These are phyloP conservation scores for Vanrija humicola DNA, from an alignment of 1,284 basidiomycete genomes.

Conservation along the genomic window DNA sequence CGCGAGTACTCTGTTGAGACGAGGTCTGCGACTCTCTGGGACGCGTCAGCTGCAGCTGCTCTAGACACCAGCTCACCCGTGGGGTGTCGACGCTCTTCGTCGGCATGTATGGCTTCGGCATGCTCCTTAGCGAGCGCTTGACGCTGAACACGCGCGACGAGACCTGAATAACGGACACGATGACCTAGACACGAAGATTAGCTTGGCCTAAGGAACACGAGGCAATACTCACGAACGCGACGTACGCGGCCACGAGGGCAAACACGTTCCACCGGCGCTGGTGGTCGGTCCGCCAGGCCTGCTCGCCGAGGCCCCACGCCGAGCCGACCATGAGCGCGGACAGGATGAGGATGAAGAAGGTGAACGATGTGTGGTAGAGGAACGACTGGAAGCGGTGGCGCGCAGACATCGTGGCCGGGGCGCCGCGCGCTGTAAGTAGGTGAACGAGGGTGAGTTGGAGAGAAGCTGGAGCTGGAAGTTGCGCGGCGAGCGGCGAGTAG, in stretches of 20 bases:
- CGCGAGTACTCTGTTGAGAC: conserved; percentile 74
- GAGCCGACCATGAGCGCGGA: conserved; percentile 35
- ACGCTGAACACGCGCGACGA: conserved; percentile 42
- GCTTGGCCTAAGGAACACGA: not conserved
- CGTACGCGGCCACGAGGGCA: conserved; percentile 38
- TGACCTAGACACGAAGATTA: conserved; percentile 15
- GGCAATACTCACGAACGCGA: conserved; percentile 34
- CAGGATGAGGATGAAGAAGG: conserved; percentile 36
- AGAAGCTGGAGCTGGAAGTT: too few species aligned
- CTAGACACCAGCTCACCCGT: conserved; percentile 53
- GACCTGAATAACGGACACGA: conserved; percentile 32
- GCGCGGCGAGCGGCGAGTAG: too few species aligned
- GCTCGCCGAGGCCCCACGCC: conserved; percentile 42
- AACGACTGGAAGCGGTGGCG: conserved; percentile 22
- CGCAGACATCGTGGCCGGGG: not conserved
- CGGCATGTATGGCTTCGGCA: conserved; percentile 66
- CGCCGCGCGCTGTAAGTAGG: too few species aligned
- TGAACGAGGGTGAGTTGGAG: too few species aligned
- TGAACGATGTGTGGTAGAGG: conserved; percentile 46
- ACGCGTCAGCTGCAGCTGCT: not conserved
- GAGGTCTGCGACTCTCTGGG: conserved; percentile 65
- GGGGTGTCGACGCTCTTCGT: conserved; percentile 65
- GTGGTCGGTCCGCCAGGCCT: conserved; percentile 38
- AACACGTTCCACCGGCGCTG: conserved; percentile 44
- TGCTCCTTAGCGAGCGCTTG: conserved; percentile 46